Base-by-base conservation (phyloP, 2,329 filamentous ascomycete genomes). In the Plenodomus biglobosus region DNA sequence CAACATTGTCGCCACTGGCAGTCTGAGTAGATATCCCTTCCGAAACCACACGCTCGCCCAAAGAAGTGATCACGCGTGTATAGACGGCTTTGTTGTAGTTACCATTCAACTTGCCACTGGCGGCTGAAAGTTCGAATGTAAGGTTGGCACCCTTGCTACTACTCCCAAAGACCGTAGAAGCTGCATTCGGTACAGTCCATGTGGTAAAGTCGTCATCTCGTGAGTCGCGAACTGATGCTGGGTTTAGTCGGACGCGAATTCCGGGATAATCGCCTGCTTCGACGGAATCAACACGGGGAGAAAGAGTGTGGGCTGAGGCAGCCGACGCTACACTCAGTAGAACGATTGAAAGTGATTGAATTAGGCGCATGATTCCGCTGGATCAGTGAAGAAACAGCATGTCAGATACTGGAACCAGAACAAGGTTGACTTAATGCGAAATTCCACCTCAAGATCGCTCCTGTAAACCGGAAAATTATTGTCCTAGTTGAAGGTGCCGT, bases 1-100 rank as follows among this genome's bases (percentile, higher is more conserved):
- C 40, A 18, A 20, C 35, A n/a, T 52, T 52, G 7, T 55, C 46
- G 11, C 60, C 63, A 19, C 51, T 53, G 15, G 58, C 50, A 18
- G 48, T 53, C 3, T 53, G 44, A 8, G 62, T 65, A 19, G 64
- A 64, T 20, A 68, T 59, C 7, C 65, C 65, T 43, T 65, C 45
- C 34, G 50, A 56, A 20, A 68, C 50, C 8, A 68, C 52, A n/a
- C 62, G 56, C 48, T 68, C 65, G 18, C 65, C 65, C 13, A 68
- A 46, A 1, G 59, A 66, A 8, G 55, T 48, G 7, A 65, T 48
- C 32, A 65, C 56, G 19, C 61, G 58, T 2, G 60, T 55, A 41
- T 62, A 62, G 2, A 55, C 52, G 16, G 48, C 42, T 47, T 68
- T 67, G 52, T 66, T 56, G 38, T 41, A 56, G 34, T 56, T 62